A percentile compares a stretch with the other conserved stretches of the same genome.
These are phyloP conservation scores for Pugionium cornutum DNA, from an alignment of 345 rosid species.

Conservation along the genomic window DNA sequence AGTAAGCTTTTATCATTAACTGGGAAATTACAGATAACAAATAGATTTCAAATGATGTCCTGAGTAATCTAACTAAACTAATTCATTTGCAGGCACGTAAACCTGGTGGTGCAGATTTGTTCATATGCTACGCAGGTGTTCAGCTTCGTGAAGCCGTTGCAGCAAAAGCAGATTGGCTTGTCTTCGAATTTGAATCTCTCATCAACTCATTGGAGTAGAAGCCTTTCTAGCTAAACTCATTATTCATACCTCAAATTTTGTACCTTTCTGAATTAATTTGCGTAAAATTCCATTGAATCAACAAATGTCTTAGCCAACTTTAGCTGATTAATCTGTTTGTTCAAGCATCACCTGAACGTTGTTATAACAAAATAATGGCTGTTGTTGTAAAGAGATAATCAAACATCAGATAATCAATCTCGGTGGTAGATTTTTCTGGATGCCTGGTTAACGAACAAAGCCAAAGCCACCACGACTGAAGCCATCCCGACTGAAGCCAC, in stretches of 20 bases:
- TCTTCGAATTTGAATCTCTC: conserved; percentile 60
- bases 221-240: background rate
- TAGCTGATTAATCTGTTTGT: conserved; percentile 25
- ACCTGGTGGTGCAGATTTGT: conserved; percentile 92
- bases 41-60: background rate
- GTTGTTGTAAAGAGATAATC: conserved; percentile 13
- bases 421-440: background rate
- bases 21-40: background rate
- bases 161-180: conserved; percentile 88
- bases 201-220: conserved; percentile 53
- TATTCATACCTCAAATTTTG: conserved; percentile 21
- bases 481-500: conserved; percentile 22
- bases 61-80: background rate
- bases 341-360: conserved; percentile 17
- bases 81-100: conserved; percentile 57
- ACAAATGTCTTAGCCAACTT: conserved; percentile 16
- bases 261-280: background rate
- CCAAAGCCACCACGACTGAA: conserved; percentile 19
- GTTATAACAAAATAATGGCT: conserved; percentile 15
- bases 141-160: conserved; percentile 86
- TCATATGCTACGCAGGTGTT: conserved; percentile 85
- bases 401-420: conserved; percentile 19
- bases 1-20: conserved; percentile 39
- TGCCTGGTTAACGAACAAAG: conserved; percentile 31
- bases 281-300: conserved; percentile 12